A percentile compares a stretch with the other conserved stretches of the same genome.
Conservation (phyloP, 768 basidiomycete genomes). For the Kwoniella newhampshirensis region DNA sequence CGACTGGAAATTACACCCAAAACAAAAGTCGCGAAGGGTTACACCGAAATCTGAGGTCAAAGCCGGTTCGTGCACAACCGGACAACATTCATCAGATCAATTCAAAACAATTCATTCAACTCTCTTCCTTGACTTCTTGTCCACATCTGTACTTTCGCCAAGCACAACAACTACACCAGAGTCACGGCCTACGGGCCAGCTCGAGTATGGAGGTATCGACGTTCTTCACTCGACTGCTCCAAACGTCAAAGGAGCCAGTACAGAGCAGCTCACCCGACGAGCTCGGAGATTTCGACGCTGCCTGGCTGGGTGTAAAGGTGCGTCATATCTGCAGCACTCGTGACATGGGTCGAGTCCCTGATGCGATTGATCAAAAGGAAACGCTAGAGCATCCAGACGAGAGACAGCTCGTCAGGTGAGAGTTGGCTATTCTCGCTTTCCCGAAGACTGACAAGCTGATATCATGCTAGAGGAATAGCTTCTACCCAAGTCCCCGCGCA, state of each 20-base stretch:
- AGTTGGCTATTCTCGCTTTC: neutral
- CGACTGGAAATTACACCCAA: neutral
- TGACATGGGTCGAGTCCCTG: neutral
- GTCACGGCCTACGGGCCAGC: conserved; percentile 13
- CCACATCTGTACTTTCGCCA: no score
- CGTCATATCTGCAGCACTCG: conserved; percentile 3
- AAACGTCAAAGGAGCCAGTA: conserved; percentile 26
- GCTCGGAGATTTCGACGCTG: conserved; percentile 35
- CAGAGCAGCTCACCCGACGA: conserved; percentile 27
- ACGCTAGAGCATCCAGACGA: conserved; percentile 87
- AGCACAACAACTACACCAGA: neutral
- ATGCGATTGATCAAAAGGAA: conserved; percentile 57
- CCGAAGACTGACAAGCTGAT: neutral
- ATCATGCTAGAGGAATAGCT: conserved; percentile 62
- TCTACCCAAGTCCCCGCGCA: conserved; percentile 77
- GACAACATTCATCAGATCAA: no score
- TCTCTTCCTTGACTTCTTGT: no score
- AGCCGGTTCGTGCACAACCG: no score
- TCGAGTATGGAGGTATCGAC: conserved; percentile 35
- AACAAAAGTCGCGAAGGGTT: neutral
- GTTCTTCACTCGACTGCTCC: conserved; percentile 46
- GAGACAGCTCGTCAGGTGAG: conserved; percentile 64
- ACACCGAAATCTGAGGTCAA: no score
- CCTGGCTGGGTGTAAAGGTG: conserved; percentile 43
- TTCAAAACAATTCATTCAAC: no score